Percentiles rank a stretch among this genome's conserved stretches.
These are phyloP conservation scores for Podosphaera fusca DNA, from an alignment of 2,329 filamentous ascomycete species.

Conservation along the genomic window DNA sequence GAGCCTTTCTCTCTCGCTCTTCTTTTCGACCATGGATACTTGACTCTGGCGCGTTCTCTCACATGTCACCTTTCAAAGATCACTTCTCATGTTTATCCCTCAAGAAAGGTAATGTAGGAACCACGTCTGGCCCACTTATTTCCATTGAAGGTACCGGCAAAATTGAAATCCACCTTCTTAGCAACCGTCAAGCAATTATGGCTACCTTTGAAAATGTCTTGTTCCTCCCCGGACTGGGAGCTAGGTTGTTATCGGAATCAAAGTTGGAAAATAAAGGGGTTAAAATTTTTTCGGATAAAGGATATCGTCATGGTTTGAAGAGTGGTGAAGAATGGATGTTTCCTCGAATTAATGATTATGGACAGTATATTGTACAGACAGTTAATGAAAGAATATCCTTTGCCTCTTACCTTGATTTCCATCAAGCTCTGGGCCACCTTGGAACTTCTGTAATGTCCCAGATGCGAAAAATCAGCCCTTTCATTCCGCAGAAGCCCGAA, in stretches of 20 bases:
- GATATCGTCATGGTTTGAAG: not conserved
- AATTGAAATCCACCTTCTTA: no score
- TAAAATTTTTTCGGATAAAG: not conserved
- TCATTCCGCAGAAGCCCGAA: not conserved
- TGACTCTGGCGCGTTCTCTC: not conserved
- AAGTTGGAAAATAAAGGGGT: not conserved
- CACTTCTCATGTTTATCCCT: not conserved
- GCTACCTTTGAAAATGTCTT: not conserved
- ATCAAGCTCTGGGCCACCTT: not conserved
- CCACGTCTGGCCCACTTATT: not conserved
- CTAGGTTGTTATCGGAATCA: not conserved
- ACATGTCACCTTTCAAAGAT: not conserved
- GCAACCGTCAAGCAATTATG: not conserved
- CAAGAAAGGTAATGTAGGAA: not conserved
- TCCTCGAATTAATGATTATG: not conserved
- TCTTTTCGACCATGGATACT: not conserved
- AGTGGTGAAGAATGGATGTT: not conserved
- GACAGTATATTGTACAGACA: not conserved
- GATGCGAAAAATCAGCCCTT: not conserved
- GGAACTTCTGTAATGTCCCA: not conserved
- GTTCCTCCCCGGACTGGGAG: not conserved
- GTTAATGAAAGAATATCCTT: not conserved
- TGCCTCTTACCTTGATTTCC: constrained; percentile 1
- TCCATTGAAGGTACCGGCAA: no score
- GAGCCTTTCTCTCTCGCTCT: not conserved